Evolutionary conservation across 495 filamentous ascomycete species (phyloP).

Genomic region (Viridothelium virens): DNA sequence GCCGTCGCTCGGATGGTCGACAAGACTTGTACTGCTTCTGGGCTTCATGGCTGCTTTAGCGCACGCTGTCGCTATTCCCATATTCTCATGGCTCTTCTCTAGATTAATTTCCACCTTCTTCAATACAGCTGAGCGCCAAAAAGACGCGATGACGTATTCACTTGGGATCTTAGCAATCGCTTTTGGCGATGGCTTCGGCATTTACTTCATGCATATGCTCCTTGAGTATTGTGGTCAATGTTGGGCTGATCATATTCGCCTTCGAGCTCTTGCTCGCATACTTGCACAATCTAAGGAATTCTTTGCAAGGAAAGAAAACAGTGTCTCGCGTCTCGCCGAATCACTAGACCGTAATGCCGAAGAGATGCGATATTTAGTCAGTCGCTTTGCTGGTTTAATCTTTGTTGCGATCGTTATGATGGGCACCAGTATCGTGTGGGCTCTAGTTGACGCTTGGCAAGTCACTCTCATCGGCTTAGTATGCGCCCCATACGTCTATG

Average conservation of each 20-base stretch:
- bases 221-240: conserved; percentile 64
- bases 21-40: conserved; percentile 49
- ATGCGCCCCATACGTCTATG: conserved; percentile 60
- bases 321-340: conserved; percentile 52
- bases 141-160: conserved; percentile 57
- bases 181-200: conserved; percentile 53
- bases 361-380: conserved; percentile 75
- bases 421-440: conserved; percentile 61
- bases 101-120: conserved; percentile 66
- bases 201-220: conserved; percentile 59
- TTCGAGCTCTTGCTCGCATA: conserved; percentile 59
- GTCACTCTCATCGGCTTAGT: conserved; percentile 70
- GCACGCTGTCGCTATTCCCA: conserved; percentile 62
- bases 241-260: conserved; percentile 71
- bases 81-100: conserved; percentile 72
- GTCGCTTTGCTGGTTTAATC: conserved; percentile 63
- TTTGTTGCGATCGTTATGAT: conserved; percentile 60
- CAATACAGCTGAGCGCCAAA: conserved; percentile 36
- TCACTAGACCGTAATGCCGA: conserved; percentile 78
- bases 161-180: conserved; percentile 62
- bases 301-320: conserved; percentile 69
- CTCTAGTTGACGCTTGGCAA: conserved; percentile 67
- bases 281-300: conserved; percentile 75
- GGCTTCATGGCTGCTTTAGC: conserved; percentile 55
- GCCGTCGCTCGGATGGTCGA: conserved; percentile 49